Base-by-base conservation (phyloP, 805 yeast genomes). In the Candida sphagnicola region DNA sequence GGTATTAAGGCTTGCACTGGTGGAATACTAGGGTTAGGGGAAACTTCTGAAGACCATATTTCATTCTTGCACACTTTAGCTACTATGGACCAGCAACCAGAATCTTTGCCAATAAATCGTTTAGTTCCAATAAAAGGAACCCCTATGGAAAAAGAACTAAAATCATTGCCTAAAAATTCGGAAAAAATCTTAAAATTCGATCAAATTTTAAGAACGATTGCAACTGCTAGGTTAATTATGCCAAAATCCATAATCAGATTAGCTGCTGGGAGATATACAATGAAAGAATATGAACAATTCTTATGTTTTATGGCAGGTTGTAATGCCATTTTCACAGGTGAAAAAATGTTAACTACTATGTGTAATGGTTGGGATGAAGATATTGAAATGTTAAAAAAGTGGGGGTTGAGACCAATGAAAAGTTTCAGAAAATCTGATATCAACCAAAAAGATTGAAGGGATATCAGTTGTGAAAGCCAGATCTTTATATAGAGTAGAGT, bases 351-450 rank as follows among this genome's bases (percentile, higher is more conserved):
- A 40, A 85, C 93, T 2, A 85, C 93, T 3, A 77, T 80, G 78
- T 84, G 91, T 55, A 81, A 77, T 48, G 89, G 88, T 5, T 85
- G 91, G 90, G 87, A 84, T 33, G 90, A 83, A 50, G 93, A 85
- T 54, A 82, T 72, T 41, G 72, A 59, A 6, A 77, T 85, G 87
- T 62, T 85, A 21, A 54, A 60, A 5, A 77, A 72, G 49, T 85
- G 90, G 90, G 93, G 93, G 0, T 48, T 80, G 49, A 60, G 57
- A 46, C 81, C 81, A 33, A 74, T 77, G 80, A 61, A 70, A 50
- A 65, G 75, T 43, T 74, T 72, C 42, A 35, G 39, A 33, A 38
- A 46, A 21, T 25, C 4, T 29, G 24, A 13, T n/a, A n/a, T n/a
- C n/a, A n/a, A n/a, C n/a, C n/a, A n/a, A n/a, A n/a, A n/a, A n/a